Conservation (phyloP, 768 basidiomycete genomes). For the Xerocomellus dryophilus region DNA sequence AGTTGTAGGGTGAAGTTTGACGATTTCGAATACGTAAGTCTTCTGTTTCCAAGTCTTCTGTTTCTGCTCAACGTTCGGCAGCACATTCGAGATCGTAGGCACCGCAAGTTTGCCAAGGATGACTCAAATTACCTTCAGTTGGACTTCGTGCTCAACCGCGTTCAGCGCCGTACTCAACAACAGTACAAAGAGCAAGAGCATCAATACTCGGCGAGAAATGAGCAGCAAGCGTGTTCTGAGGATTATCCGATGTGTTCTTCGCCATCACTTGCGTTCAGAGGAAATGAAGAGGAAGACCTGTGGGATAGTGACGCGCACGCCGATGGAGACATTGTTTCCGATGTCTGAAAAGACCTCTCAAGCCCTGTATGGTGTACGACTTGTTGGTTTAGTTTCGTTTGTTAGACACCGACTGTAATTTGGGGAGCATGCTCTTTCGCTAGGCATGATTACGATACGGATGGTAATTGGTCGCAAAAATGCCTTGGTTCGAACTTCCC, state of each 20-base stretch:
- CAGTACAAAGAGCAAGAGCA: conserved; percentile 29
- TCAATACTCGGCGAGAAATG: conserved; percentile 5
- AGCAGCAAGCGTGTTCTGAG: conserved; percentile 14
- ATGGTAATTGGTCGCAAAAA: background rate
- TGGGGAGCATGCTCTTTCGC: conserved; percentile 8
- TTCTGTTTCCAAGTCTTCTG: background rate
- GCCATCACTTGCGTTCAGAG: conserved; percentile 4
- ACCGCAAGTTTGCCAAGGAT: conserved; percentile 79
- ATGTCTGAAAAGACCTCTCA: conserved; percentile 15
- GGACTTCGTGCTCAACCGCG: conserved; percentile 67
- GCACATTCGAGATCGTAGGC: conserved; percentile 73
- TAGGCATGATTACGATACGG: background rate
- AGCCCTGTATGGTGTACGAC: conserved; percentile 12
- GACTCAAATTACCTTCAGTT: conserved; percentile 75
- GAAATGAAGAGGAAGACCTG: conserved; percentile 17
- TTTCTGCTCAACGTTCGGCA: conserved; percentile 30
- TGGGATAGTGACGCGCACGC: conserved; percentile 23
- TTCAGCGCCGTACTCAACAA: conserved; percentile 44
- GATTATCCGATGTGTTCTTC: conserved; percentile 25
- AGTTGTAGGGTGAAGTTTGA: conserved; percentile 90
- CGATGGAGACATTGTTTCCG: conserved; percentile 20
- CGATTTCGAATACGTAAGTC: conserved; percentile 72
- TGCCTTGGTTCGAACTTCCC: background rate
- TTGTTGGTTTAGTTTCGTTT: conserved; percentile 23
- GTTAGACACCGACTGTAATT: conserved; percentile 21